These are phyloP conservation scores for Fusarium udum DNA, from an alignment of 2,329 filamentous ascomycete species.

Conservation along the genomic window DNA sequence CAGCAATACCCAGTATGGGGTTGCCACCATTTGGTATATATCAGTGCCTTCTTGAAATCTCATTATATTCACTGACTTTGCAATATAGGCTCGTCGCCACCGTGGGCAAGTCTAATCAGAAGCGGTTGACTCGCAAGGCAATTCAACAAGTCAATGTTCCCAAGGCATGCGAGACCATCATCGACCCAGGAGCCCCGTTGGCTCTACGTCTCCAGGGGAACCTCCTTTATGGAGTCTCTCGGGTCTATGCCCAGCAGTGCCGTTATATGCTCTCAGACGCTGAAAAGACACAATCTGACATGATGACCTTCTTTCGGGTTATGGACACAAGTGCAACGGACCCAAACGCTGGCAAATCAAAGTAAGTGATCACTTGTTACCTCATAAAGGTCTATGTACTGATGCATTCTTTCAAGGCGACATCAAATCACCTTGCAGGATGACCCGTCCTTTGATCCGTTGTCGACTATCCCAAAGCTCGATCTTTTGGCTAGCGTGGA, in stretches of 20 bases:
- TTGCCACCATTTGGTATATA: constrained; percentile 90
- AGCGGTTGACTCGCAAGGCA: constrained; percentile 82
- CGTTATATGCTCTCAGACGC: constrained; percentile 85
- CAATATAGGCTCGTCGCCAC: constrained; percentile 85
- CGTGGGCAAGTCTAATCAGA: constrained; percentile 76
- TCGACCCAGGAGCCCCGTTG: constrained; percentile 82
- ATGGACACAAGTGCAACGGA: constrained; percentile 69
- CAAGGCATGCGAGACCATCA: constrained; percentile 89
- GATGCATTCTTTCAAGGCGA: constrained; percentile 59
- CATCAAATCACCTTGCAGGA: constrained; percentile 81
- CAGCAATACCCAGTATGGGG: constrained; percentile 86
- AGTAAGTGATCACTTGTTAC: constrained; percentile 59
- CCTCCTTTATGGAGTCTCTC: constrained; percentile 84
- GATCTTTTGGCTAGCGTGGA: constrained; percentile 50
- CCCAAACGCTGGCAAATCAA: constrained; percentile 74
- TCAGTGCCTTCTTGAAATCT: no score
- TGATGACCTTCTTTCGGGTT: constrained; percentile 72
- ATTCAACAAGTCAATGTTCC: constrained; percentile 89
- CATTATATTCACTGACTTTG: not conserved
- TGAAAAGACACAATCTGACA: constrained; percentile 76
- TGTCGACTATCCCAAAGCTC: constrained; percentile 45
- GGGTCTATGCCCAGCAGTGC: constrained; percentile 89
- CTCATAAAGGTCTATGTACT: constrained; percentile 38
- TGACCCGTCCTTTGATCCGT: constrained; percentile 76
- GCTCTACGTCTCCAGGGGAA: constrained; percentile 90